phyloP scores from a whole-genome alignment of 1,284 basidiomycete genomes.

The Melampsora americana region DNA sequence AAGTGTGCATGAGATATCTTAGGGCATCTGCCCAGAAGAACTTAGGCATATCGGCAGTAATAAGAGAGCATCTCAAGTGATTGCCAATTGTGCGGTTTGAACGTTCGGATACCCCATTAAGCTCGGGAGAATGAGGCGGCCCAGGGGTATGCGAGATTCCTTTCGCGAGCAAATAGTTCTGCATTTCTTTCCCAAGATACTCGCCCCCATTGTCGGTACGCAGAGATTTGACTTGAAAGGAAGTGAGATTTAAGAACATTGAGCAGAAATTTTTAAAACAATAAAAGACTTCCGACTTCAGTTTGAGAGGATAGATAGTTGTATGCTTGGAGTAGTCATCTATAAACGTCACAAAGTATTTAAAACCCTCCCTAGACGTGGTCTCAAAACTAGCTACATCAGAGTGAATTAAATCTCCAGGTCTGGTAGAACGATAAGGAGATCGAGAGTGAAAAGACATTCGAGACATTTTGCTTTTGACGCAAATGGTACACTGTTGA shows the following conservation, averaged over 20 bases:
- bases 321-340: slow-evolving; percentile 17
- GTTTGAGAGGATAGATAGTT: slow-evolving; percentile 10
- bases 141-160: slow-evolving; percentile 54
- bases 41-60: no score
- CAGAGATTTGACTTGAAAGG: slow-evolving; percentile 51
- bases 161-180: slow-evolving; percentile 48
- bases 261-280: slow-evolving; percentile 53
- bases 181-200: slow-evolving; percentile 50
- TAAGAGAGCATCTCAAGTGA: no score
- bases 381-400: no score
- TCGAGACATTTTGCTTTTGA: no score
- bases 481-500: slow-evolving; percentile 8
- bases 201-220: slow-evolving; percentile 54
- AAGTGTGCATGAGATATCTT: not conserved
- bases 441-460: no score
- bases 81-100: no score
- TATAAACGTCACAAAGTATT: not conserved
- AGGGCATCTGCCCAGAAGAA: slow-evolving; percentile 37
- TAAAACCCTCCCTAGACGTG: no score
- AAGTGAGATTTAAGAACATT: slow-evolving; percentile 48
- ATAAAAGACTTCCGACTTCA: not conserved
- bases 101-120: no score
- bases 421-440: no score
- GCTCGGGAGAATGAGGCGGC: slow-evolving; percentile 55
- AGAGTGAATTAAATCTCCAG: no score